Evolutionary conservation across 345 rosid species (phyloP).

Genomic region (Laguncularia racemosa): DNA sequence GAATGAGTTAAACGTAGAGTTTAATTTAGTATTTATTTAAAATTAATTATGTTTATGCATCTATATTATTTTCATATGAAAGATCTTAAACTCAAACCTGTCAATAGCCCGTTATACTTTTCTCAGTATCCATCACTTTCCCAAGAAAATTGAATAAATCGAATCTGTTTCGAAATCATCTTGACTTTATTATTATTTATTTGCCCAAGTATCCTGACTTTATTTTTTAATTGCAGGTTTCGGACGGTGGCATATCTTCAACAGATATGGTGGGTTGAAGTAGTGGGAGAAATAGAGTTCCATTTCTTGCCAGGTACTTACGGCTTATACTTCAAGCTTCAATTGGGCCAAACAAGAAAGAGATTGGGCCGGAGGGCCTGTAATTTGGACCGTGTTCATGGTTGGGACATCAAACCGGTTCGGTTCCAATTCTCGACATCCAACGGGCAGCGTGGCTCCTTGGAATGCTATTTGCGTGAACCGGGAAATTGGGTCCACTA

Average conservation of each 20-base stretch:
- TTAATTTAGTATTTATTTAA: too few species aligned
- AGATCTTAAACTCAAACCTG: too few species aligned
- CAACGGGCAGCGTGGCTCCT: slow-evolving; percentile 44
- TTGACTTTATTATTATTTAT: too few species aligned
- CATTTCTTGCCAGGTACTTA: slow-evolving; percentile 70
- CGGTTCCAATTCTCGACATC: slow-evolving; percentile 71
- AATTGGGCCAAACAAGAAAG: slow-evolving; percentile 51
- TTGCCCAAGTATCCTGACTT: too few species aligned
- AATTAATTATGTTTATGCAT: too few species aligned
- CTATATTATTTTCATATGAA: too few species aligned
- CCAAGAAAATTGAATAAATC: too few species aligned
- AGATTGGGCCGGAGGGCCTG: slow-evolving; percentile 58
- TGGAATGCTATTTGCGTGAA: slow-evolving; percentile 47
- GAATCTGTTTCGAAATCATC: too few species aligned
- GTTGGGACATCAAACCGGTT: slow-evolving; percentile 82
- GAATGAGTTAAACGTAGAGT: too few species aligned
- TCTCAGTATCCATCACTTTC: too few species aligned
- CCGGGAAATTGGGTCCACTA: slow-evolving; percentile 68
- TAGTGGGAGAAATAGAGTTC: slow-evolving; percentile 62
- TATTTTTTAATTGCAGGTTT: slow-evolving; percentile 29
- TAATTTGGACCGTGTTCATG: slow-evolving; percentile 70
- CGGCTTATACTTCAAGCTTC: slow-evolving; percentile 62
- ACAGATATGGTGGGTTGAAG: slow-evolving; percentile 98
- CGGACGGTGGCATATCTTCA: slow-evolving; percentile 72
- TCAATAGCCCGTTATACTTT: too few species aligned